phyloP scores from a whole-genome alignment of 179 eudicot genomes.

The Monotropa hypopitys region DNA sequence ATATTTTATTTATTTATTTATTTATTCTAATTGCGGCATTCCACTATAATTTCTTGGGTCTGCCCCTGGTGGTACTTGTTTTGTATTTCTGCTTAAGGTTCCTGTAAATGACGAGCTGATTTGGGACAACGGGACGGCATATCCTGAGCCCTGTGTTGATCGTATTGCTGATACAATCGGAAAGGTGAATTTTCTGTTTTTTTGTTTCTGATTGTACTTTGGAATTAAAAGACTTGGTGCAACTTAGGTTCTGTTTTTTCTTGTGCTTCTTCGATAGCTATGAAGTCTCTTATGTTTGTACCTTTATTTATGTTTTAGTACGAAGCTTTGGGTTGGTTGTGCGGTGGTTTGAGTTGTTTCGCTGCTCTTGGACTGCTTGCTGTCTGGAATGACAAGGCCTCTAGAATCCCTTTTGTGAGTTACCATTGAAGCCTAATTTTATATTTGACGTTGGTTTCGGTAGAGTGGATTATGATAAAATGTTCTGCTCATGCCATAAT shows the following conservation, averaged over 20 bases:
- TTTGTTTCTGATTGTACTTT: neutral
- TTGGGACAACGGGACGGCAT: constrained; percentile 88
- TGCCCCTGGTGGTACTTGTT: neutral
- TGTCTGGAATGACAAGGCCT: constrained; percentile 83
- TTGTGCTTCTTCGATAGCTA: neutral
- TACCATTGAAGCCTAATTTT: neutral
- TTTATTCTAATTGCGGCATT: too few species aligned
- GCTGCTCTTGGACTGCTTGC: constrained; percentile 56
- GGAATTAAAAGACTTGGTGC: neutral
- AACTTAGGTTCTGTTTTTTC: neutral
- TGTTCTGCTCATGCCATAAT: neutral
- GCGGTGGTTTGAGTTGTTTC: constrained; percentile 79
- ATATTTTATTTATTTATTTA: too few species aligned
- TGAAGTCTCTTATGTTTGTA: neutral
- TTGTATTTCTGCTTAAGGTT: constrained; percentile 21
- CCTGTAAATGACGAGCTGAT: constrained; percentile 60
- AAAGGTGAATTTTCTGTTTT: constrained; percentile 29
- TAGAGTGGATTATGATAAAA: neutral
- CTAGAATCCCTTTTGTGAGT: constrained; percentile 77
- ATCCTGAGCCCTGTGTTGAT: constrained; percentile 88
- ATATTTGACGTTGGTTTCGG: neutral
- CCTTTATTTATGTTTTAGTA: constrained; percentile 31
- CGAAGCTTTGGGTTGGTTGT: constrained; percentile 88
- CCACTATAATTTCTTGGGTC: too few species aligned
- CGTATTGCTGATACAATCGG: constrained; percentile 88